Percentiles rank a stretch among this genome's conserved stretches.
These are phyloP conservation scores for Cladophialophora chaetospira DNA, from an alignment of 2,329 filamentous ascomycete species.

Conservation along the genomic window DNA sequence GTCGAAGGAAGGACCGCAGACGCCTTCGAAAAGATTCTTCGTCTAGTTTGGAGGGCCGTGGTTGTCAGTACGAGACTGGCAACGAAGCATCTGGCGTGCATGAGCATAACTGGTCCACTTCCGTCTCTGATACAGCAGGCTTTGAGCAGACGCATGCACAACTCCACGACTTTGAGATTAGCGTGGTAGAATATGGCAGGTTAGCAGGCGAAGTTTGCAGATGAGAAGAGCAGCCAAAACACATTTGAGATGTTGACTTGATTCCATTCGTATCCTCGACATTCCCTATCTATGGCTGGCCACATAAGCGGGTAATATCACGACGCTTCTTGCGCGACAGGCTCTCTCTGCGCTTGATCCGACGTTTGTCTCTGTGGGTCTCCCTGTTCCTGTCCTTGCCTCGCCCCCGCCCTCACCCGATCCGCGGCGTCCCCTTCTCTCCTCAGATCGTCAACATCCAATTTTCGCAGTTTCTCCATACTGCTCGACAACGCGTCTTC, in stretches of 20 bases:
- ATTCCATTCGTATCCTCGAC: too few species aligned
- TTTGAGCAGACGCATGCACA: too few species aligned
- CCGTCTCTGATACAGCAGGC: too few species aligned
- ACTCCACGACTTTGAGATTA: too few species aligned
- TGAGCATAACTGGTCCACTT: too few species aligned
- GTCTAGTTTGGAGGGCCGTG: not conserved
- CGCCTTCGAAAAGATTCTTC: not conserved
- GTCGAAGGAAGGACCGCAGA: not conserved
- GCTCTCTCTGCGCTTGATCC: not conserved
- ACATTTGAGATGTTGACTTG: too few species aligned
- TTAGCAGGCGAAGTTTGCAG: too few species aligned
- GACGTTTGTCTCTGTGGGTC: too few species aligned
- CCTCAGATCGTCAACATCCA: slow-evolving; percentile 19
- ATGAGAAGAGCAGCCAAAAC: too few species aligned
- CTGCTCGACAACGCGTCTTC: slow-evolving; percentile 27
- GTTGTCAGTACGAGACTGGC: not conserved
- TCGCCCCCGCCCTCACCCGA: not conserved
- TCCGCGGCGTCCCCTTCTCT: not conserved
- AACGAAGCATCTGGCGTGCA: not conserved
- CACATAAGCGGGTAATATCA: too few species aligned
- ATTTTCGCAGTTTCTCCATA: slow-evolving; percentile 26
- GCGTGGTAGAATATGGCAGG: too few species aligned
- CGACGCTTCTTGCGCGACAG: not conserved
- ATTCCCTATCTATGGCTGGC: too few species aligned
- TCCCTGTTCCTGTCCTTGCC: not conserved